Conservation (phyloP, 2,329 filamentous ascomycete species). For the Colletotrichum graminicola region DNA sequence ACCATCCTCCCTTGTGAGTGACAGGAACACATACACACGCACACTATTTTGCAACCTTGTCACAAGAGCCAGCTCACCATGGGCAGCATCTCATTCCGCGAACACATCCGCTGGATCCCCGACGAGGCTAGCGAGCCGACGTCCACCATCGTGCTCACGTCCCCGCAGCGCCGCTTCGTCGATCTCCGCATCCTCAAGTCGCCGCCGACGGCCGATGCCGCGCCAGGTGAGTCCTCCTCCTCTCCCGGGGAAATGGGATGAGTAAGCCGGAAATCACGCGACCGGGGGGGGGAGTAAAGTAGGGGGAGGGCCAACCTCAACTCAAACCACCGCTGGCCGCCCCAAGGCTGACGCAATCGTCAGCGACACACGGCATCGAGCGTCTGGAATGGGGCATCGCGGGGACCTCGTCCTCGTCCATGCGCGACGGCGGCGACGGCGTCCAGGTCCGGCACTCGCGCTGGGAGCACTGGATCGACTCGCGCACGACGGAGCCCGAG, state of each 20-base stretch:
- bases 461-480: slow-evolving; percentile 74
- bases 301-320: background rate
- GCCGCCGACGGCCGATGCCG: slow-evolving; percentile 40
- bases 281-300: background rate
- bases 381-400: slow-evolving; percentile 76
- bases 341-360: slow-evolving; percentile 8
- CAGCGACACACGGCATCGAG: slow-evolving; percentile 33
- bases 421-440: slow-evolving; percentile 46
- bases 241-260: background rate
- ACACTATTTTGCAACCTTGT: background rate
- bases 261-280: background rate
- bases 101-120: slow-evolving; percentile 70
- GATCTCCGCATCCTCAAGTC: slow-evolving; percentile 68
- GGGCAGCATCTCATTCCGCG: slow-evolving; percentile 67
- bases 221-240: slow-evolving; percentile 13
- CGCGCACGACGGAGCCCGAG: slow-evolving; percentile 56
- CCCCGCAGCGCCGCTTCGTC: slow-evolving; percentile 67
- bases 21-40: background rate
- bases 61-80: slow-evolving; percentile 45
- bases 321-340: background rate
- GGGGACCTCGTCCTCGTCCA: slow-evolving; percentile 61
- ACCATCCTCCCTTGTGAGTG: background rate
- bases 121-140: slow-evolving; percentile 69
- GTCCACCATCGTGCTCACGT: slow-evolving; percentile 73
- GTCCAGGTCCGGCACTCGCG: slow-evolving; percentile 51